These are phyloP conservation scores for Exserohilum turcica DNA, from an alignment of 2,329 filamentous ascomycete genomes.

Conservation along the genomic window DNA sequence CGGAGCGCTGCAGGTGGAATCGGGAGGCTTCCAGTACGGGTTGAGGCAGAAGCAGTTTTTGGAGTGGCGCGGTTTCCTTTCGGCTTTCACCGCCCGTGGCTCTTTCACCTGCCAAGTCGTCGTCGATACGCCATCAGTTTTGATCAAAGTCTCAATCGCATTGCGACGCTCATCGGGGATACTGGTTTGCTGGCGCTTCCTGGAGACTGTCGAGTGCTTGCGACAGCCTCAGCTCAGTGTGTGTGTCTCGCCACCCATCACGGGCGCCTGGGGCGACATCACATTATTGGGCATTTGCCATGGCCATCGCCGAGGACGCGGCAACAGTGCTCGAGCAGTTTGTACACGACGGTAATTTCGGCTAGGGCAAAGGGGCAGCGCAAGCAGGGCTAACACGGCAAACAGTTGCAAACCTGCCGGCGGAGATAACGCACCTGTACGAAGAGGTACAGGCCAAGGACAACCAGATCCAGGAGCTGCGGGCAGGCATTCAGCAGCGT, in stretches of 20 bases:
- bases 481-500: constrained; percentile 70
- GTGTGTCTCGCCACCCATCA: constrained; percentile 1
- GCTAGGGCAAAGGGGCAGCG: not conserved
- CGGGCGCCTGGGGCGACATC: not conserved
- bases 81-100: constrained; percentile 8
- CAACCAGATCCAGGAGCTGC: constrained; percentile 69
- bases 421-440: constrained; percentile 81
- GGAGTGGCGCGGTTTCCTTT: constrained; percentile 7
- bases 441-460: constrained; percentile 85
- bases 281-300: constrained; percentile 8
- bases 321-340: constrained; percentile 79
- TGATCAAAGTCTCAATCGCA: constrained; percentile 23
- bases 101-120: constrained; percentile 19
- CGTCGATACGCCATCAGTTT: constrained; percentile 25
- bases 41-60: not conserved
- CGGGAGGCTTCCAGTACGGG: not conserved
- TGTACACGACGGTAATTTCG: constrained; percentile 64
- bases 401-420: constrained; percentile 74
- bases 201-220: not conserved
- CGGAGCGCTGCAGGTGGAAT: not conserved
- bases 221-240: not conserved
- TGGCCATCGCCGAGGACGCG: constrained; percentile 61
- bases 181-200: not conserved
- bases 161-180: not conserved
- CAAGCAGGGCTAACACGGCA: constrained; percentile 15